Percentiles rank a stretch among this genome's conserved stretches.
phyloP scores from a whole-genome alignment of 108 stramenopile genomes.

The Skeletonema costatum region DNA sequence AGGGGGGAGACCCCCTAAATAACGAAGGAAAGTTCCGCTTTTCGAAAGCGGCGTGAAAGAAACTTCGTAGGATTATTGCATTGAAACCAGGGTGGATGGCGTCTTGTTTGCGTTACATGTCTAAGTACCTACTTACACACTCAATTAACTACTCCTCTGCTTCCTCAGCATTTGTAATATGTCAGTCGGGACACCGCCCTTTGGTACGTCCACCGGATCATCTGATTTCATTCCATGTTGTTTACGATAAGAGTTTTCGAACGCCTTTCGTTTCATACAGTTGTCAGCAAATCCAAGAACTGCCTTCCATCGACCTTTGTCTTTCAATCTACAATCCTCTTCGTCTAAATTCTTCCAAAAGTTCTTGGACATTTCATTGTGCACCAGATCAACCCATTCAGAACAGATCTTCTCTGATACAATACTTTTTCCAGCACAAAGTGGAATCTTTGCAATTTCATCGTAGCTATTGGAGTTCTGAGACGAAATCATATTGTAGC shows the following conservation, averaged over 20 bases:
- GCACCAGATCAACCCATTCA: slow-evolving; percentile 51
- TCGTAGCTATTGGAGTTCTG: slow-evolving; percentile 33
- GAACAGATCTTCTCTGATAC: slow-evolving; percentile 47
- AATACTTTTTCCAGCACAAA: slow-evolving; percentile 46
- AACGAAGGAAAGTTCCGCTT: no score
- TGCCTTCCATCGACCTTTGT: slow-evolving; percentile 41
- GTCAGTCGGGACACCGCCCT: slow-evolving; percentile 39
- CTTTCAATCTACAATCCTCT: slow-evolving; percentile 27
- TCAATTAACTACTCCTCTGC: slow-evolving; percentile 5
- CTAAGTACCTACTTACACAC: not conserved
- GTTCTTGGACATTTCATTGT: slow-evolving; percentile 40
- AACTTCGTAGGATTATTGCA: no score
- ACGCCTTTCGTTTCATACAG: slow-evolving; percentile 47
- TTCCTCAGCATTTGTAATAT: slow-evolving; percentile 18
- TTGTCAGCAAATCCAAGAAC: slow-evolving; percentile 53
- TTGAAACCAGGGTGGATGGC: no score
- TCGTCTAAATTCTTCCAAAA: slow-evolving; percentile 57
- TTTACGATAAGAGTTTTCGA: slow-evolving; percentile 43
- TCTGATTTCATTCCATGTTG: slow-evolving; percentile 23
- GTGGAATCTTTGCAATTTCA: slow-evolving; percentile 48
- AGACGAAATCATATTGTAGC: slow-evolving; percentile 41
- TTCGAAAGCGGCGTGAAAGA: no score
- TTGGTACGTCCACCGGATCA: slow-evolving; percentile 25
- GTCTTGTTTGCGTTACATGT: not conserved
- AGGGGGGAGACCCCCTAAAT: no score